A percentile compares a stretch with the other conserved stretches of the same genome.
Conservation (phyloP, 2,329 filamentous ascomycete species). For the Macrophomina pseudophaseolina region DNA sequence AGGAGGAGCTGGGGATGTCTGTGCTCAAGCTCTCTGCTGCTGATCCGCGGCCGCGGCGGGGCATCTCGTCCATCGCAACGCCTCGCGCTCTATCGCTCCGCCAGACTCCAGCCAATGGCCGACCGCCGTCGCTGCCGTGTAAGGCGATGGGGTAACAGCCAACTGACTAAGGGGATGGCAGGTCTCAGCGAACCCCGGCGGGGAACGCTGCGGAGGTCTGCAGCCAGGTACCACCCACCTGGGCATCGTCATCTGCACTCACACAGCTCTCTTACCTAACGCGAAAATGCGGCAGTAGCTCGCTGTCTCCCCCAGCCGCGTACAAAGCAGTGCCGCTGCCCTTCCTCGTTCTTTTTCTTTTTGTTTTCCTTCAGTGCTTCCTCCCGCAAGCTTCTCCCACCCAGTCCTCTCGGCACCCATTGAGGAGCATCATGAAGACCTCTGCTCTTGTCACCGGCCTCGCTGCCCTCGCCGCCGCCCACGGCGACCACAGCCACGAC, state of each 20-base stretch:
- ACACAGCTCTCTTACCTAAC: constrained; percentile 10
- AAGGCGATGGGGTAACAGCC: constrained; percentile 15
- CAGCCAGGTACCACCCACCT: constrained; percentile 3
- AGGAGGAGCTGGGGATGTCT: not conserved
- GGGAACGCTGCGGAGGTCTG: not conserved
- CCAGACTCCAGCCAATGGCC: constrained; percentile 4
- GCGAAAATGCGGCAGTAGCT: constrained; percentile 4
- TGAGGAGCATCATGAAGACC: constrained; percentile 21
- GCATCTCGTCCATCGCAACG: not conserved
- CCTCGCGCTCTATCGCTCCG: constrained; percentile 19
- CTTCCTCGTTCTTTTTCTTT: not conserved
- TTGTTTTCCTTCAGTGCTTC: not conserved
- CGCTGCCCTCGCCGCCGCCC: constrained; percentile 61
- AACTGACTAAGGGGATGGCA: not conserved
- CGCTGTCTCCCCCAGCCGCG: not conserved
- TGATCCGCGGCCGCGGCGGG: constrained; percentile 12
- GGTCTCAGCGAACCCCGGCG: not conserved
- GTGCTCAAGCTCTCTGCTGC: constrained; percentile 17
- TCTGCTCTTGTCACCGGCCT: constrained; percentile 41
- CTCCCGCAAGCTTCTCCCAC: not conserved
- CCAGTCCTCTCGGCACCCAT: not conserved
- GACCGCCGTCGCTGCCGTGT: not conserved
- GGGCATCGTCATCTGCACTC: constrained; percentile 8
- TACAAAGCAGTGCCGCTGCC: constrained; percentile 7
- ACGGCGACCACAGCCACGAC: constrained; percentile 61